Base-by-base conservation (phyloP, 192 early-diverging fungal genomes). In the Helicostylum pulchrum region DNA sequence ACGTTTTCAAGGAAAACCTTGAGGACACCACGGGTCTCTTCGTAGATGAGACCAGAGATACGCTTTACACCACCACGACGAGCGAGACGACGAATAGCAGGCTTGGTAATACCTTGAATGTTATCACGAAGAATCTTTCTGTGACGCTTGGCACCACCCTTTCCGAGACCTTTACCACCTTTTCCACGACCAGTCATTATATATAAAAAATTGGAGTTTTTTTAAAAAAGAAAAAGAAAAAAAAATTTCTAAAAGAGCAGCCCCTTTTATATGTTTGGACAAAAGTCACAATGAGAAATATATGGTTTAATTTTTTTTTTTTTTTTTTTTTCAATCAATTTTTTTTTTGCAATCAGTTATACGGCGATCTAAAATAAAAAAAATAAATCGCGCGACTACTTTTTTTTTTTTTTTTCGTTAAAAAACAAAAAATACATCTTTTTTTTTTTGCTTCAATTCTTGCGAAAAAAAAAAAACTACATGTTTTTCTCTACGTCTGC, bases 51-150 rank as follows among this genome's bases (percentile, higher is more conserved):
- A 65, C 95, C 97, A 51, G 94, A 96, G 83, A 99, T 99, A 91
- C 97, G 95, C 90, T 99, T 99, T 75, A 99, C 96, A 84, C 96
- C 96, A 53, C 96, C 96, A 95, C 96, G 93, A 76, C 96, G 93
- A 36, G 96, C 96, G 57, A 99, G 92, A 90, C 94, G 94, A 73
- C 93, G 92, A 74, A 95, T 93, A 70, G 94, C 74, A 65, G 74
- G 74, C 68, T 71, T 70, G 50, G 74, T 76, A 61, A 76, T 71
- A 44, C 68, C 65, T 56, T 68, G 92, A 73, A 93, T 94, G 90
- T 98, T 99, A 76, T 99, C 96, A 74, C 96, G 92, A 73, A 99
- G 89, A 89, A 98, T 98, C 89, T 98, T 98, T 80, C 96, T 90
- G 82, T 98, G 96, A 79, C 96, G 96, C 90, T 98, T 98, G 82